These are phyloP conservation scores for Phytophthora pistaciae DNA, from an alignment of 352 stramenopile genomes.

Conservation along the genomic window DNA sequence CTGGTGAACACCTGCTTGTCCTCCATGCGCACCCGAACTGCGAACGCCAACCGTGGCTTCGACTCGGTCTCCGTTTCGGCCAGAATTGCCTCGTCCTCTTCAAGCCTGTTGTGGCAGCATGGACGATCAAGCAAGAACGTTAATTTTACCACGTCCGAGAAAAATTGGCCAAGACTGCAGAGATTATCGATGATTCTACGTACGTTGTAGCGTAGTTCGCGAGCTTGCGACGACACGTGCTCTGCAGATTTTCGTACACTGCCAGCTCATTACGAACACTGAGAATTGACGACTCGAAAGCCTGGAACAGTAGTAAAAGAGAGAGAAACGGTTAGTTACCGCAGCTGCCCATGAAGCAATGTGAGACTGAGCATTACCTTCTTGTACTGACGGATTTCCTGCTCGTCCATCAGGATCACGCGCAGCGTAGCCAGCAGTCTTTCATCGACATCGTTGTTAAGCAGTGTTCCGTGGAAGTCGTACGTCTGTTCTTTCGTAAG, in stretches of 20 bases:
- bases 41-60: slow-evolving; percentile 37
- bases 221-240: slow-evolving; percentile 51
- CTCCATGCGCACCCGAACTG: slow-evolving; percentile 55
- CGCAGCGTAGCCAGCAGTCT: slow-evolving; percentile 66
- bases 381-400: slow-evolving; percentile 60
- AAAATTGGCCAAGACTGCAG: slow-evolving; percentile 2
- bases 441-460: slow-evolving; percentile 61
- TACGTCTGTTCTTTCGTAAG: slow-evolving; percentile 72
- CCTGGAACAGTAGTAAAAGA: slow-evolving; percentile 19
- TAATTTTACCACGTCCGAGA: not conserved
- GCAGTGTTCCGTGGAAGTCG: slow-evolving; percentile 76
- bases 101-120: slow-evolving; percentile 33
- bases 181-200: too few relatives aligned
- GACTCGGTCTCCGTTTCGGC: slow-evolving; percentile 26
- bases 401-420: slow-evolving; percentile 63
- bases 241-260: slow-evolving; percentile 63
- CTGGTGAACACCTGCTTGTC: slow-evolving; percentile 58
- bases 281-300: slow-evolving; percentile 53
- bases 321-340: not conserved
- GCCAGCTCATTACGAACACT: slow-evolving; percentile 61
- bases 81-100: slow-evolving; percentile 52
- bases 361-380: slow-evolving; percentile 33
- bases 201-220: slow-evolving; percentile 59
- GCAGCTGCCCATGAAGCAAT: not conserved
- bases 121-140: not conserved